Evolutionary conservation across 2,329 filamentous ascomycete species (phyloP).

Genomic region (Dactylella cylindrospora): DNA sequence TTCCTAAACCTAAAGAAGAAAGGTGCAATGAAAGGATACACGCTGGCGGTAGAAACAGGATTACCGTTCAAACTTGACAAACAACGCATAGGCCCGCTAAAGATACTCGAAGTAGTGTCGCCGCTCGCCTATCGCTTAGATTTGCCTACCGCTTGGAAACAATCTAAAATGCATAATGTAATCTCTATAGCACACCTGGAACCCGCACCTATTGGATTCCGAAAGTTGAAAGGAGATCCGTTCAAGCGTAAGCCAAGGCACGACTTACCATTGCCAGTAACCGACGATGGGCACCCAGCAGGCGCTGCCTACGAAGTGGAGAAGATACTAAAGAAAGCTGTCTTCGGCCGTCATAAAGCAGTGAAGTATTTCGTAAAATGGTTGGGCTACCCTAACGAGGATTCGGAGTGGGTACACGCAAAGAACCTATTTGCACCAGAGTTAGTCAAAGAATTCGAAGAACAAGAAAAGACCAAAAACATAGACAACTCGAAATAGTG

Average conservation of each 20-base stretch:
- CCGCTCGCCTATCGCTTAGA: neutral
- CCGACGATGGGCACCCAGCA: neutral
- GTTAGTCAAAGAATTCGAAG: neutral
- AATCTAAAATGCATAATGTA: neutral
- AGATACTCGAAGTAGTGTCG: neutral
- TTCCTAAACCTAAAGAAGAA: neutral
- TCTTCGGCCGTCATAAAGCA: neutral
- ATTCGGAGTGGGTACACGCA: neutral
- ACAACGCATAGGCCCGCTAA: neutral
- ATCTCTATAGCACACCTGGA: neutral
- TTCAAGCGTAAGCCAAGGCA: neutral
- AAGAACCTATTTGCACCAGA: neutral
- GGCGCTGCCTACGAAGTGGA: neutral
- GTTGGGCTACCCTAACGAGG: neutral
- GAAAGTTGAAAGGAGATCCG: too few relatives aligned
- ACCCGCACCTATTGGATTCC: neutral
- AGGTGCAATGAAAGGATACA: neutral
- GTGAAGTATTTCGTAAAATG: neutral
- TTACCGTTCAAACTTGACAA: neutral
- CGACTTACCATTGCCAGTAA: neutral
- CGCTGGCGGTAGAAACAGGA: neutral
- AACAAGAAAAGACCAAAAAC: too few relatives aligned
- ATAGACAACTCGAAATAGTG: too few relatives aligned
- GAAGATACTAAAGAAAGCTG: neutral
- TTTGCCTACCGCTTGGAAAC: neutral